A percentile compares a stretch with the other conserved stretches of the same genome.
Evolutionary conservation across 441 rosid genomes (phyloP).

Genomic region (Populus tomentosa): DNA sequence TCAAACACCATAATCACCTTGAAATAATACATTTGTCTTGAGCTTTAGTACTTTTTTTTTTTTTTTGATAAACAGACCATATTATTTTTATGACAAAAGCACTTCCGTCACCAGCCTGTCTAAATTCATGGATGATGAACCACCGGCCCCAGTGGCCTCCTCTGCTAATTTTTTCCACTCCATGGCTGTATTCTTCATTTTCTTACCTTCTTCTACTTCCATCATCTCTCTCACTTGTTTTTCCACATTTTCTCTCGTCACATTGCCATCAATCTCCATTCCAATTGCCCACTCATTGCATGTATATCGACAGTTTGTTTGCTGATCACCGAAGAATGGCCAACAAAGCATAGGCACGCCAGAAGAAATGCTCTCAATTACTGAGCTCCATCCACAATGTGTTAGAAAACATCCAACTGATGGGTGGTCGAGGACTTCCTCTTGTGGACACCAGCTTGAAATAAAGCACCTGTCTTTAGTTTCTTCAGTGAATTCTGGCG

Average conservation of each 20-base stretch:
- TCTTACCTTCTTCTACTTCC: conserved; percentile 36
- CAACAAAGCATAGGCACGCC: conserved; percentile 25
- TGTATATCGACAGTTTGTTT: conserved; percentile 39
- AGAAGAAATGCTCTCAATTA: too few species aligned
- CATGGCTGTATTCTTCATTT: conserved; percentile 29
- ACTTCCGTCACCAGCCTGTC: background rate
- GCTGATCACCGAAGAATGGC: conserved; percentile 52
- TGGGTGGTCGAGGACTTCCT: too few species aligned
- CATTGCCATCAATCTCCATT: conserved; percentile 38
- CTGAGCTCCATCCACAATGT: too few species aligned
- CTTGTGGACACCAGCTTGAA: too few species aligned
- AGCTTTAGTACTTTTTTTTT: background rate
- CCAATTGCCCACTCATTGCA: conserved; percentile 51
- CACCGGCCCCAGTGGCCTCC: background rate
- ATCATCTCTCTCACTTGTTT: conserved; percentile 34
- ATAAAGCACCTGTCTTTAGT: too few species aligned
- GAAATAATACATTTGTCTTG: background rate
- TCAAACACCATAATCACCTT: too few species aligned
- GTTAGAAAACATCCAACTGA: too few species aligned
- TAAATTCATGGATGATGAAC: conserved; percentile 4
- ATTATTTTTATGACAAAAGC: background rate
- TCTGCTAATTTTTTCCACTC: conserved; percentile 25
- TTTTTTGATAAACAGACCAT: background rate
- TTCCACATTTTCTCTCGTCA: conserved; percentile 39
- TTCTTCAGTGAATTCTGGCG: too few species aligned